Percentiles rank a stretch among this genome's conserved stretches.
Conservation (phyloP, 257 asterid species). For the Hygrophila difformis region DNA sequence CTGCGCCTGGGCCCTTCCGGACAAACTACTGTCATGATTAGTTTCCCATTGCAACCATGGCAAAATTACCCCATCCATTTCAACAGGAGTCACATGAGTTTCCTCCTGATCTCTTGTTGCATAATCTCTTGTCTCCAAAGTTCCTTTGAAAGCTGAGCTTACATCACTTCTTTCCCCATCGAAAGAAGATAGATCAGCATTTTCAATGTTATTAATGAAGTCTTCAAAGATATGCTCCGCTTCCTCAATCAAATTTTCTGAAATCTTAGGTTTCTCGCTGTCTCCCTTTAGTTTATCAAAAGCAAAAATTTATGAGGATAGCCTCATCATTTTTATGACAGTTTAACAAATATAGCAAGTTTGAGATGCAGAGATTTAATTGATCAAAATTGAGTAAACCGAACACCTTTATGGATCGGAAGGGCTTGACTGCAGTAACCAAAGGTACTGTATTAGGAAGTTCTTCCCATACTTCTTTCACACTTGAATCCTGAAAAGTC, state of each 20-base stretch:
- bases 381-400: neutral
- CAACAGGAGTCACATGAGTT: conserved; percentile 32
- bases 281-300: conserved; percentile 56
- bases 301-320: neutral
- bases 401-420: conserved; percentile 53
- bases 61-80: conserved; percentile 48
- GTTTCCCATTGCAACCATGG: conserved; percentile 82
- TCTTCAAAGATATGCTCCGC: conserved; percentile 80
- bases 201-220: conserved; percentile 72
- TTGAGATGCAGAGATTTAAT: neutral
- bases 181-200: conserved; percentile 83
- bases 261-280: conserved; percentile 44
- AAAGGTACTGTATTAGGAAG: conserved; percentile 40
- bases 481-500: conserved; percentile 27
- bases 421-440: conserved; percentile 28
- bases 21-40: conserved; percentile 25
- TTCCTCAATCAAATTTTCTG: conserved; percentile 54
- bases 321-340: neutral
- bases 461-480: conserved; percentile 43
- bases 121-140: conserved; percentile 32
- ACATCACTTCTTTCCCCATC: conserved; percentile 93
- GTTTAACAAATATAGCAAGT: too few species aligned
- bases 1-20: conserved; percentile 12
- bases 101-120: conserved; percentile 18
- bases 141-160: conserved; percentile 61